A percentile compares a stretch with the other conserved stretches of the same genome.
Evolutionary conservation across 345 rosid genomes (phyloP).

Genomic region (Zanthoxylum bungeanum): DNA sequence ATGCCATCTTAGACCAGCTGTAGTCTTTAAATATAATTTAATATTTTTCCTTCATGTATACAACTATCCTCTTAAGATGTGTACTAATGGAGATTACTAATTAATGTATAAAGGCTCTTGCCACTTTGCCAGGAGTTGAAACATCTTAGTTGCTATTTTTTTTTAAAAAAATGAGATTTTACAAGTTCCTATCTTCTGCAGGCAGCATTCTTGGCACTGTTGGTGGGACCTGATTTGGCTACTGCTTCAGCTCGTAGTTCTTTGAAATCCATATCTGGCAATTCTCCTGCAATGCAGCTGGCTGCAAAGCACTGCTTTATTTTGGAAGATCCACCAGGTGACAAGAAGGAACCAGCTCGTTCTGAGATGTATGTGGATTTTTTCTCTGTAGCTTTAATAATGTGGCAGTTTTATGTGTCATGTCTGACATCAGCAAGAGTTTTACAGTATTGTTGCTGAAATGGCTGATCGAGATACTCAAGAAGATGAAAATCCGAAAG

Average conservation of each 20-base stretch:
- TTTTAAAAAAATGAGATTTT: background rate
- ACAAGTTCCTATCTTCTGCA: conserved; percentile 25
- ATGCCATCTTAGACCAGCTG: background rate
- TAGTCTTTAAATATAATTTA: background rate
- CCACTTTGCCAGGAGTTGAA: background rate
- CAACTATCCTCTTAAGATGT: background rate
- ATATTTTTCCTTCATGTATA: background rate
- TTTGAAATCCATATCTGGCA: conserved; percentile 54
- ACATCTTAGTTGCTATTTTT: background rate
- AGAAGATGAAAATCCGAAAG: conserved; percentile 38
- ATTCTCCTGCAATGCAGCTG: conserved; percentile 62
- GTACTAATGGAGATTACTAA: background rate
- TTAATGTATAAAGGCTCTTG: background rate
- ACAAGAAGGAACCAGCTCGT: conserved; percentile 42
- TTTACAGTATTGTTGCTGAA: conserved; percentile 49
- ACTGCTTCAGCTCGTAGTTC: conserved; percentile 70
- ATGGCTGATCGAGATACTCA: conserved; percentile 31
- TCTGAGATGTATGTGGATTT: conserved; percentile 49
- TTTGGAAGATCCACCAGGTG: conserved; percentile 86
- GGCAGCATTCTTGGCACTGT: conserved; percentile 71
- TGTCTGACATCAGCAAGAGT: conserved; percentile 32
- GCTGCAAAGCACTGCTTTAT: conserved; percentile 84
- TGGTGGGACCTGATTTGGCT: conserved; percentile 67
- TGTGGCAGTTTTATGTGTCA: conserved; percentile 18
- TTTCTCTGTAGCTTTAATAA: conserved; percentile 5